phyloP scores from a whole-genome alignment of 352 stramenopile genomes.

The Phytophthora aleatoria region DNA sequence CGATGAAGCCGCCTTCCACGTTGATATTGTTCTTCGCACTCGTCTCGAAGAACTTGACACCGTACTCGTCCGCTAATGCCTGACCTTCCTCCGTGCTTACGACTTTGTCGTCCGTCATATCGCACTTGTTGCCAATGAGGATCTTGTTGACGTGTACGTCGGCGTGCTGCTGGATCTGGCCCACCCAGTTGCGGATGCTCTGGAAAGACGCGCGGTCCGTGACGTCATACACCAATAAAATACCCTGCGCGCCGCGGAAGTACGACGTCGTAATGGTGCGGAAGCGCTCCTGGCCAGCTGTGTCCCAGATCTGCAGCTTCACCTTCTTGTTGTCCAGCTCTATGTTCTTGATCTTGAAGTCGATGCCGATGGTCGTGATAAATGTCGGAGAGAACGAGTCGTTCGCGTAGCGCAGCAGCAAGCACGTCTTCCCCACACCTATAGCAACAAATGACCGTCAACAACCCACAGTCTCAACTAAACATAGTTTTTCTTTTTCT shows the following conservation, averaged over 20 bases:
- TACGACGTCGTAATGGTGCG: constrained; percentile 99
- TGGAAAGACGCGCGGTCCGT: constrained; percentile 98
- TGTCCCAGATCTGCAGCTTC: constrained; percentile 99
- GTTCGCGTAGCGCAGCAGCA: constrained; percentile 89
- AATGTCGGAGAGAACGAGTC: constrained; percentile 92
- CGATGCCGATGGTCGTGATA: constrained; percentile 91
- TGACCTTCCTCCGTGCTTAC: constrained; percentile 95
- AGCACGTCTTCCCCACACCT: constrained; percentile 91
- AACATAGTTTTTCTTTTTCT: neutral
- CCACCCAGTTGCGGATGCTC: constrained; percentile 98
- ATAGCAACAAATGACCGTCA: constrained; percentile 6
- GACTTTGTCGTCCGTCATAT: constrained; percentile 98
- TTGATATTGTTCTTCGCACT: constrained; percentile 97
- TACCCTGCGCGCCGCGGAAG: constrained; percentile 98
- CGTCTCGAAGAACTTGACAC: constrained; percentile 96
- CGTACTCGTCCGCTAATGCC: constrained; percentile 94
- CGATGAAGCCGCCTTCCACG: constrained; percentile 91
- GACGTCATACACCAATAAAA: constrained; percentile 99
- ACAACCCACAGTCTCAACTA: neutral
- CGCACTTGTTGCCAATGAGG: constrained; percentile 99
- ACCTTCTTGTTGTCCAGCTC: constrained; percentile 96
- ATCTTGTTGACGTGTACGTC: constrained; percentile 99
- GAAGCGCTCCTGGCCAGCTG: constrained; percentile 98
- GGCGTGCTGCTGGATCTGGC: constrained; percentile 97
- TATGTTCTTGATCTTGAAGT: constrained; percentile 94